These are phyloP conservation scores for Colletotrichum trifolii DNA, from an alignment of 2,329 filamentous ascomycete species.

Conservation along the genomic window DNA sequence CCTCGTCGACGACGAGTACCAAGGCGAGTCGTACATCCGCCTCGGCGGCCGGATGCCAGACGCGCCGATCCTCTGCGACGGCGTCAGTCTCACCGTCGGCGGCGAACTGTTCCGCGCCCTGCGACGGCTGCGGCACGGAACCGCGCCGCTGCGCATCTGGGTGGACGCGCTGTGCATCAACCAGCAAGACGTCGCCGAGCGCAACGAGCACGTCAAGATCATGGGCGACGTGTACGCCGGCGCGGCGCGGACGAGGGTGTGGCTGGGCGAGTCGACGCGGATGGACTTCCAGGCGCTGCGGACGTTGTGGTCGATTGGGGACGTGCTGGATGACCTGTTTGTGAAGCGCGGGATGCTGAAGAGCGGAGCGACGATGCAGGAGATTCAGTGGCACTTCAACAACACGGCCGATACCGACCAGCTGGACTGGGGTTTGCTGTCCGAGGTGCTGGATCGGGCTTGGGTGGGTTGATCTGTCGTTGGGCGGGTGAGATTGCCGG, in stretches of 20 bases:
- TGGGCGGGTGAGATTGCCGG: neutral
- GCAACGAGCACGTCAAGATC: slow-evolving; percentile 33
- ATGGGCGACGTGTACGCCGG: slow-evolving; percentile 31
- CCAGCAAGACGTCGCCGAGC: slow-evolving; percentile 27
- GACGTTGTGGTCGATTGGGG: neutral
- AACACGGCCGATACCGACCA: neutral
- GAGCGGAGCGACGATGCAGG: neutral
- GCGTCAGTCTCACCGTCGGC: slow-evolving; percentile 14
- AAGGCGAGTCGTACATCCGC: slow-evolving; percentile 22
- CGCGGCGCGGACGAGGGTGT: slow-evolving; percentile 23
- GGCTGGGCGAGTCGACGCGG: slow-evolving; percentile 33
- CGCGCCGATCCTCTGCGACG: slow-evolving; percentile 24
- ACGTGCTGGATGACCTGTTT: slow-evolving; percentile 5
- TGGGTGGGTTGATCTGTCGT: slow-evolving; percentile 10
- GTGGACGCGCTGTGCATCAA: slow-evolving; percentile 36
- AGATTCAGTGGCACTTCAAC: slow-evolving; percentile 14
- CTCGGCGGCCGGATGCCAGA: slow-evolving; percentile 27
- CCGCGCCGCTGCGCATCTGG: slow-evolving; percentile 24
- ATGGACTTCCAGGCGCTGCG: slow-evolving; percentile 15
- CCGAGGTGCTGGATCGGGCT: slow-evolving; percentile 19
- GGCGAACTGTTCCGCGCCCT: slow-evolving; percentile 32
- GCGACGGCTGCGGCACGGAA: slow-evolving; percentile 9
- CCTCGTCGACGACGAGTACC: slow-evolving; percentile 39
- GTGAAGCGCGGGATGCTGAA: neutral
- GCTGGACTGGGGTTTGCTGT: slow-evolving; percentile 24